Evolutionary conservation across 2,329 filamentous ascomycete genomes (phyloP), one percentile per base, ranked within the genome.

Genomic region (Fusarium newnesense): DNA sequence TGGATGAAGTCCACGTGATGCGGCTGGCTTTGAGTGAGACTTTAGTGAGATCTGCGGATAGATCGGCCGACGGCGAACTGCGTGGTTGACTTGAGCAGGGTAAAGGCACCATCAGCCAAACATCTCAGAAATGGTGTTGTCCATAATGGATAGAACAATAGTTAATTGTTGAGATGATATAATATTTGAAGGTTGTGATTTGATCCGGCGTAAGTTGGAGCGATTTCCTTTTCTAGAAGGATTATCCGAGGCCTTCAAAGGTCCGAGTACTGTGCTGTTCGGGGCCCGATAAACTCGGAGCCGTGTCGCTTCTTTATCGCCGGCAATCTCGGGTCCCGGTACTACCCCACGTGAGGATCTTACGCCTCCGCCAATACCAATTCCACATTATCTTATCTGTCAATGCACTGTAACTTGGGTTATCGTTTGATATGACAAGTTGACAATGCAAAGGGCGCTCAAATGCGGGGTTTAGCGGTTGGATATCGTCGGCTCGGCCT

Each of bases 401-500:
- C 4, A 10, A 54, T 26, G 34, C 24, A 39, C 7, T 47, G 19
- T 28, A 28, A 18, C 30, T 36, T 18, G n/a, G 21, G 30, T 21
- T 26, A 52, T 44, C 43, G 28, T 5, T 46, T 67, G 62, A 43
- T 42, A 67, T 67, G 64, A 67, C 64, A 67, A 42, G 34, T 52
- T 44, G 54, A 58, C 54, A 46, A 58, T 26, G 40, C 13, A 67
- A 67, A 67, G 64, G 64, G 64, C 65, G 65, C 61, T 60, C 32
- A 40, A 43, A 49, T 68, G 65, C 65, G 65, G 65, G 65, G 65
- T 63, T 52, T 67, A 53, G 53, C 47, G 56, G 36, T 68, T 68
- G 65, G 65, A 68, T 68, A 68, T 68, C 64, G 28, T 68, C 65
- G 65, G 65, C 64, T 68, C 64, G 64, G 53, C 65, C 28, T 68